A percentile compares a stretch with the other conserved stretches of the same genome.
These are phyloP conservation scores for Aspergillus saccharolyticus DNA, from an alignment of 495 filamentous ascomycete species.

Conservation along the genomic window DNA sequence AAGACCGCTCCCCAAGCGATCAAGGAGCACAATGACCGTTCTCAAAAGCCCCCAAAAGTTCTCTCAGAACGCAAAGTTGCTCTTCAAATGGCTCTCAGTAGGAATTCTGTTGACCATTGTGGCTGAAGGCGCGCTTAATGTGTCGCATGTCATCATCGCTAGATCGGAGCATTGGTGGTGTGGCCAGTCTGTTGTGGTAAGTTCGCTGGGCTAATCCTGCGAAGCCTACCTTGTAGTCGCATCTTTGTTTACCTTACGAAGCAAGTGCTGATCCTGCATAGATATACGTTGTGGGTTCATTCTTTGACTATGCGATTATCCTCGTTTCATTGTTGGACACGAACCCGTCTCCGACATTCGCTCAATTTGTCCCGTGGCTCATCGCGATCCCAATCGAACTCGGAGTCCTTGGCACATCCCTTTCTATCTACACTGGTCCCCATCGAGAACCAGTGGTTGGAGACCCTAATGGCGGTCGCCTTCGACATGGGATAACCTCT, in stretches of 20 bases:
- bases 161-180: conserved; percentile 82
- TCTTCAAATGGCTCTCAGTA: conserved; percentile 71
- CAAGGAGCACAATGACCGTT: conserved; percentile 35
- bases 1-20: conserved; percentile 65
- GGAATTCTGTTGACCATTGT: conserved; percentile 66
- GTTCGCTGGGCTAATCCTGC: conserved; percentile 20
- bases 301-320: conserved; percentile 67
- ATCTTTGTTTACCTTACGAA: not conserved
- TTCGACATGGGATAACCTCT: conserved; percentile 47
- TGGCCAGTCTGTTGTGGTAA: conserved; percentile 76
- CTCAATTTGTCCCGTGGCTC: conserved; percentile 71
- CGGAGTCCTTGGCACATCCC: conserved; percentile 58
- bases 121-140: conserved; percentile 67
- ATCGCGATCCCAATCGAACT: conserved; percentile 63
- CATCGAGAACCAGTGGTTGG: conserved; percentile 58
- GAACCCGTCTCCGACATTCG: conserved; percentile 63
- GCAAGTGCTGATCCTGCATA: conserved; percentile 30
- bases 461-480: conserved; percentile 39
- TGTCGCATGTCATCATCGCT: conserved; percentile 65
- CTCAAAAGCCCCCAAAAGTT: conserved; percentile 42
- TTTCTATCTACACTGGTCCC: conserved; percentile 53
- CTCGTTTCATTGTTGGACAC: conserved; percentile 79
- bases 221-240: not conserved
- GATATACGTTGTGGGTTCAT: conserved; percentile 78
- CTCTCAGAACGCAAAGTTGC: conserved; percentile 52